Percentiles rank a stretch among this genome's conserved stretches.
phyloP scores from a whole-genome alignment of 768 basidiomycete species.

The Trametes punicea region DNA sequence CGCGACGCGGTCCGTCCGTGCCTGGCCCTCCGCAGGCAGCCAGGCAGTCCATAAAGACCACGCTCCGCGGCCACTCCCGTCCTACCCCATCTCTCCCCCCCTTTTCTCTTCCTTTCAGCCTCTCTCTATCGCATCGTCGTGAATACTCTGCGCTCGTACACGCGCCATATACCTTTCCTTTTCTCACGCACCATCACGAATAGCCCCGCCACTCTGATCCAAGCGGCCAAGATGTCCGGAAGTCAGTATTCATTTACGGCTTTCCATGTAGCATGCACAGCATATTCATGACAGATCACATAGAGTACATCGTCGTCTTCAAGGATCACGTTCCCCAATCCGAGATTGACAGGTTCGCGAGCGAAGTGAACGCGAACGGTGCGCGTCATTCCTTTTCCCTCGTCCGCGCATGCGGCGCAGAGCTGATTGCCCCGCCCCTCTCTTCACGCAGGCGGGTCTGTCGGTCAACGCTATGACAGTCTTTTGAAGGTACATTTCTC shows the following conservation, averaged over 20 bases:
- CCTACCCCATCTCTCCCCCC: neutral
- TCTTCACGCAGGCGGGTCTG: constrained; percentile 38
- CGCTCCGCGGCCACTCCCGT: neutral
- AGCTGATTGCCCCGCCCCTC: neutral
- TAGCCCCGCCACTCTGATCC: neutral
- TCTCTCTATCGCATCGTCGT: neutral
- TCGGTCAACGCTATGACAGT: constrained; percentile 38
- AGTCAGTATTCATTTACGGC: constrained; percentile 18
- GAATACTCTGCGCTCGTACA: neutral
- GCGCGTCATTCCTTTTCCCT: neutral
- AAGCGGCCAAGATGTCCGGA: constrained; percentile 20
- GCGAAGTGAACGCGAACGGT: constrained; percentile 40
- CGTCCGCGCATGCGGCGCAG: neutral
- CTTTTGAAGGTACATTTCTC: constrained; percentile 41
- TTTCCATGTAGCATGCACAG: neutral
- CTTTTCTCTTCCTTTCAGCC: neutral
- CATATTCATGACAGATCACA: neutral
- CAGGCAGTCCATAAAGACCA: constrained; percentile 2
- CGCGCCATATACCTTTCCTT: neutral
- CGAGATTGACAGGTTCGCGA: constrained; percentile 40
- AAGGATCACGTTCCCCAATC: constrained; percentile 41
- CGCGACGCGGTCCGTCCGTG: constrained; percentile 10
- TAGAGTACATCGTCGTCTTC: constrained; percentile 57
- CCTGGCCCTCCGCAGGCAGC: neutral
- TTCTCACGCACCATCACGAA: constrained; percentile 2